phyloP scores from a whole-genome alignment of 768 basidiomycete species.

The Artomyces pyxidatus region DNA sequence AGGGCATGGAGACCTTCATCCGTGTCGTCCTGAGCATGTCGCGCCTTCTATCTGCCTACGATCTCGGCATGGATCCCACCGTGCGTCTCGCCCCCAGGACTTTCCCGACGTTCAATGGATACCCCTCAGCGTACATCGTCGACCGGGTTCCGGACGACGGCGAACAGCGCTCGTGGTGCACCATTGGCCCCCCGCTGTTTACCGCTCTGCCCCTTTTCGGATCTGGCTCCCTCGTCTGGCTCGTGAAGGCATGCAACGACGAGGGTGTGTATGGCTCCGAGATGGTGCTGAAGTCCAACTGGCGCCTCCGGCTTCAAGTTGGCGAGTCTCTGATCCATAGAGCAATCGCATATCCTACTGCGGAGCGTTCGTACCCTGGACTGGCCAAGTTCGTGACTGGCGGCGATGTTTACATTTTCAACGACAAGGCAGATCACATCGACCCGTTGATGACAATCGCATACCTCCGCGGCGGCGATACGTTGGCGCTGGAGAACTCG shows the following conservation, averaged over 20 bases:
- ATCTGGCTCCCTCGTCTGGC: neutral
- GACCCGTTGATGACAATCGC: too few species aligned
- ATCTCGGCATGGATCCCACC: neutral
- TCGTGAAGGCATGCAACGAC: neutral
- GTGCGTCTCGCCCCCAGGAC: neutral
- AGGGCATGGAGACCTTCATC: constrained; percentile 18
- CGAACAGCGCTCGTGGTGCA: neutral
- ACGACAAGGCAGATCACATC: too few species aligned
- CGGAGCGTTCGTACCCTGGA: too few species aligned
- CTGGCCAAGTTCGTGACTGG: too few species aligned
- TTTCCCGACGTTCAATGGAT: too few species aligned
- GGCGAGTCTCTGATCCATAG: neutral
- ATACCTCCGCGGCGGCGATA: too few species aligned
- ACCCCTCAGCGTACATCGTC: neutral
- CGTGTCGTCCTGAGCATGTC: constrained; percentile 18
- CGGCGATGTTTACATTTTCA: too few species aligned
- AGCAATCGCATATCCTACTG: too few species aligned
- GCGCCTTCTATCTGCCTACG: constrained; percentile 1
- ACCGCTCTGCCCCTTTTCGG: neutral
- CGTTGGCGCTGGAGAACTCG: too few species aligned
- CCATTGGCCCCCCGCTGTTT: neutral
- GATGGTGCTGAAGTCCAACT: neutral
- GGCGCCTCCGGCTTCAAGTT: neutral
- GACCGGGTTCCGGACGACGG: neutral
- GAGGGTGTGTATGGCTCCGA: neutral